A percentile compares a stretch with the other conserved stretches of the same genome.
Conservation (phyloP, 345 rosid genomes). For the Laguncularia racemosa region DNA sequence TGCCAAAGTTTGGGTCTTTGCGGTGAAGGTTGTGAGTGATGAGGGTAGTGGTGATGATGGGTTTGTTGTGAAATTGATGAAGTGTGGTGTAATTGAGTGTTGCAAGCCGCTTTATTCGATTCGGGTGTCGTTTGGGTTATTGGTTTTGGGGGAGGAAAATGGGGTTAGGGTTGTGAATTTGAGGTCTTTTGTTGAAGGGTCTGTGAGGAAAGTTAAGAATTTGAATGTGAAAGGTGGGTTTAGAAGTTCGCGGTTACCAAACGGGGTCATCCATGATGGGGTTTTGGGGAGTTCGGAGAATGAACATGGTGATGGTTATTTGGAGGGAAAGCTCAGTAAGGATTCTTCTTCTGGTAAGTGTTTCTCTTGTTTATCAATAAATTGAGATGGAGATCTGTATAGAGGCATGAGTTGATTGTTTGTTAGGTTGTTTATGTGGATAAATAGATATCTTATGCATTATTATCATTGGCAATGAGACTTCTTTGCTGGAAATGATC, state of each 20-base stretch:
- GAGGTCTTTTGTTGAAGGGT: constrained; percentile 47
- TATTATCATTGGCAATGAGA: too few species aligned
- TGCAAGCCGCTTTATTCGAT: constrained; percentile 55
- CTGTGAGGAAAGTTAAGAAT: constrained; percentile 32
- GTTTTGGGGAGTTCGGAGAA: constrained; percentile 15
- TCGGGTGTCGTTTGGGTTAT: constrained; percentile 42
- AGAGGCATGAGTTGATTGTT: neutral
- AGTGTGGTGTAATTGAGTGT: constrained; percentile 67
- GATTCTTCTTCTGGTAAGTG: constrained; percentile 41
- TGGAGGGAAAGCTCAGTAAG: constrained; percentile 40
- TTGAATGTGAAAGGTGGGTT: constrained; percentile 20
- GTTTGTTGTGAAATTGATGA: constrained; percentile 50
- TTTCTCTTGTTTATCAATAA: neutral
- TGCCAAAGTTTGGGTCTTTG: constrained; percentile 53
- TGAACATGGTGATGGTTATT: constrained; percentile 21
- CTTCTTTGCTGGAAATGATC: too few species aligned
- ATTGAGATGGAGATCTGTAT: neutral
- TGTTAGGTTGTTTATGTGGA: too few species aligned
- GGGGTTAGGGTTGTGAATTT: constrained; percentile 61
- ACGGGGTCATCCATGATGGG: constrained; percentile 24
- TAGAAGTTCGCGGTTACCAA: constrained; percentile 24
- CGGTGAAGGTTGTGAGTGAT: constrained; percentile 29
- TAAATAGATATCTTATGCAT: too few species aligned
- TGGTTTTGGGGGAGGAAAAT: constrained; percentile 68
- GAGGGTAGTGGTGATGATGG: constrained; percentile 24